Percentiles rank a stretch among this genome's conserved stretches.
These are phyloP conservation scores for Thraustotheca clavata DNA, from an alignment of 352 stramenopile species.

Conservation along the genomic window DNA sequence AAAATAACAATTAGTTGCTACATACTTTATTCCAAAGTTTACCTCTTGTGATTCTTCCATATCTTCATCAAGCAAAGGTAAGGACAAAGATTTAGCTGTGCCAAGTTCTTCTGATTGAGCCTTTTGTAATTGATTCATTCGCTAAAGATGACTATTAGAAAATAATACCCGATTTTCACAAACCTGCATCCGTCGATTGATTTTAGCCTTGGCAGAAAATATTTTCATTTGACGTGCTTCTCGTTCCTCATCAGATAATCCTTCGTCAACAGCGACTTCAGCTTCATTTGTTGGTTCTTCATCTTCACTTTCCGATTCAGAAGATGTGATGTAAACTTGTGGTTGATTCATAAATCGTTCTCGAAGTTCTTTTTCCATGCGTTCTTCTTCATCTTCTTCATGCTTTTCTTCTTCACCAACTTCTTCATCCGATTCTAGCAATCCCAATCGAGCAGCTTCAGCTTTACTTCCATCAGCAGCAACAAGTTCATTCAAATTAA, in stretches of 20 bases:
- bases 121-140: conserved; percentile 73
- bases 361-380: conserved; percentile 72
- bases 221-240: conserved; percentile 81
- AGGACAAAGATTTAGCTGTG: conserved; percentile 26
- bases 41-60: conserved; percentile 74
- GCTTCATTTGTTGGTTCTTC: conserved; percentile 14
- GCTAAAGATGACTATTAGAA: conserved; percentile 12
- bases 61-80: conserved; percentile 37
- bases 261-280: conserved; percentile 44
- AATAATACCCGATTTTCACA: neutral
- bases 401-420: conserved; percentile 26
- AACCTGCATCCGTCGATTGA: conserved; percentile 73
- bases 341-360: conserved; percentile 66
- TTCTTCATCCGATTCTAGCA: conserved; percentile 77
- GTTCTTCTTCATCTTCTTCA: conserved; percentile 54
- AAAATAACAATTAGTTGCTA: neutral
- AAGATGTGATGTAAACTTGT: conserved; percentile 83
- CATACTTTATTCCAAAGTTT: neutral
- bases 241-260: conserved; percentile 67
- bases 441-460: conserved; percentile 62
- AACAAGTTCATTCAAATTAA: conserved; percentile 75
- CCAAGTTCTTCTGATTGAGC: conserved; percentile 41
- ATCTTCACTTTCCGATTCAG: conserved; percentile 48
- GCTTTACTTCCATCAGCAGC: conserved; percentile 68
- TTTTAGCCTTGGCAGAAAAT: conserved; percentile 67